Conservation (phyloP, 345 rosid genomes). For the Streptanthus diversifolius region DNA sequence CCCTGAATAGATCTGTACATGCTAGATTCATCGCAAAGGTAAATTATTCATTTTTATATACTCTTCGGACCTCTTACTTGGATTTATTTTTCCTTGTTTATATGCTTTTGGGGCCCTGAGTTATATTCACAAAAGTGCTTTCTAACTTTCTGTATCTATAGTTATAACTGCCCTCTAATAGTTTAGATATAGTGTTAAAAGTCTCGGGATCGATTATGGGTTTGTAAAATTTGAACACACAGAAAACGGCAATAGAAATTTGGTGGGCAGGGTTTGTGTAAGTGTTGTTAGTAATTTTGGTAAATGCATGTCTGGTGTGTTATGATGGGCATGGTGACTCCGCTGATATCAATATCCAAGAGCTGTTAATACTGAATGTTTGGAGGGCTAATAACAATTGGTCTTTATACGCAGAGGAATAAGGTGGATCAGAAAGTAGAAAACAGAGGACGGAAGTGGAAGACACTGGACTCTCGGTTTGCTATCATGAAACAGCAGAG, state of each 20-base stretch:
- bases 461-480: slow-evolving; percentile 74
- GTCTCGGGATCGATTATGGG: not conserved
- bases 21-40: slow-evolving; percentile 48
- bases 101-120: not conserved
- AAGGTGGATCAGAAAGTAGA: slow-evolving; percentile 28
- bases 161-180: not conserved
- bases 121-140: not conserved
- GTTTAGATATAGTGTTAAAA: not conserved
- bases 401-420: slow-evolving; percentile 12
- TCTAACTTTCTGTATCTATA: not conserved
- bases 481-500: slow-evolving; percentile 79
- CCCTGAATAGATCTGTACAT: slow-evolving; percentile 23
- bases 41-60: not conserved
- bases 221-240: not conserved
- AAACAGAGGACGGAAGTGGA: slow-evolving; percentile 34
- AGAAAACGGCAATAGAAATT: not conserved
- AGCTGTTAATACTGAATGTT: not conserved
- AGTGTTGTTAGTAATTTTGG: not conserved
- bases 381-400: not conserved
- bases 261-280: not conserved
- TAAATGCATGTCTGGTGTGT: not conserved
- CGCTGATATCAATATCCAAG: not conserved
- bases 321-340: not conserved
- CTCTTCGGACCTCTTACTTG: not conserved
- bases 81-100: not conserved